Evolutionary conservation across 2,329 filamentous ascomycete species (phyloP), one percentile per base, ranked within the genome.

Genomic region (Onygenales sp.): DNA sequence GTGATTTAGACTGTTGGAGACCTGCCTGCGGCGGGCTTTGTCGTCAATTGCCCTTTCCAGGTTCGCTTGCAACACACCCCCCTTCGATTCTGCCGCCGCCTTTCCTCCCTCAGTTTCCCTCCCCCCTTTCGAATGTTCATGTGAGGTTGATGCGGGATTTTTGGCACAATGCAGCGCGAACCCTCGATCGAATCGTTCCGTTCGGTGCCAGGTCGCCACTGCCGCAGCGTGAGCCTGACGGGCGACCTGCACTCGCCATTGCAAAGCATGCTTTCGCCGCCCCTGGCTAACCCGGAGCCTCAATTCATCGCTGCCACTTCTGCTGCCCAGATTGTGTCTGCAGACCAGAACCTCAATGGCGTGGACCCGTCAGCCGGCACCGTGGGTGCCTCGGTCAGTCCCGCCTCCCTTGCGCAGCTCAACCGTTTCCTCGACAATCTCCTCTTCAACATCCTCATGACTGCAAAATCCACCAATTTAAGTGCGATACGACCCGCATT

Each of bases 381-480:
- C 54, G 85, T 87, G 60, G 82, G 85, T 14, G 87, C 87, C 14
- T 67, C 86, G 48, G 87, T 95, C 54, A 85, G 89, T 1, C 76
- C 79, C 2, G 78, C 80, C 32, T 88, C 93, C 0, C 75, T 97
- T 39, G 77, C 79, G 42, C 79, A 95, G 8, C 81, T 96, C 65
- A 98, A 98, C 72, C 84, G 81, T 62, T 98, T 98, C 65, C 81
- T 98, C 57, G 93, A 98, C 68, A 88, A 96, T 65, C 77, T 97
- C 4, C 79, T 98, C 5, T 95, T 91, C 75, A 92, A 88, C 64
- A 87, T 97, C 57, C 81, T 98, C n/a, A 82, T 84, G 31, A 76
- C 82, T 10, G 85, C 92, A 14, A 84, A 85, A 62, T 90, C 90
- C 2, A 94, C 90, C 0, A 82, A 84, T 2, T 77, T 97, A 7